Conservation (phyloP, 768 basidiomycete species). For the Sistotremastrum suecicum region DNA sequence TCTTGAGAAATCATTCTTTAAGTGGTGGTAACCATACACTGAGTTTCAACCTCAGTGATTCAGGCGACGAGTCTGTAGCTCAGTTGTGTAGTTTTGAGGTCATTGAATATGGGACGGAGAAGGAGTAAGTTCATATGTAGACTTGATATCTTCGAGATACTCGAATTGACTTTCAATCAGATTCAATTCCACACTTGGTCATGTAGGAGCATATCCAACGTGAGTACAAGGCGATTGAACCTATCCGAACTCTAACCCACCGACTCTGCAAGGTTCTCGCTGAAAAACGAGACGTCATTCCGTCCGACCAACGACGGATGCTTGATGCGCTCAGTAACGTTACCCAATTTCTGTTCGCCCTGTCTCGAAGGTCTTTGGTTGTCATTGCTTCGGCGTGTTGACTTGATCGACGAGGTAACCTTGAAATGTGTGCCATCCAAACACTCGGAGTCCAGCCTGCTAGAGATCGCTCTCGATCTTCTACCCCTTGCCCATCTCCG, state of each 20-base stretch:
- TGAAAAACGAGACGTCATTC: conserved; percentile 49
- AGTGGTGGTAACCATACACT: conserved; percentile 41
- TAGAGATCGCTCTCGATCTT: conserved; percentile 32
- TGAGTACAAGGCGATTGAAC: conserved; percentile 18
- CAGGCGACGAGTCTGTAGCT: conserved; percentile 33
- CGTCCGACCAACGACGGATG: conserved; percentile 78
- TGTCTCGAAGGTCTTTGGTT: conserved; percentile 68
- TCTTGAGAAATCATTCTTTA: conserved; percentile 28
- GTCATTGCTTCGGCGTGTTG: conserved; percentile 41
- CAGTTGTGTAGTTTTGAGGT: conserved; percentile 70
- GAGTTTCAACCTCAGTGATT: conserved; percentile 39
- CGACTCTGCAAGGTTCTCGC: conserved; percentile 36
- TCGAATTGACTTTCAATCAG: conserved; percentile 19
- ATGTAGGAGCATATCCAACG: conserved; percentile 66
- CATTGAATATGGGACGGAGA: conserved; percentile 51
- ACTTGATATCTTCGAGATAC: neutral
- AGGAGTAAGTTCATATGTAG: conserved; percentile 31
- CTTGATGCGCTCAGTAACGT: conserved; percentile 61
- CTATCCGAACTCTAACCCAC: neutral
- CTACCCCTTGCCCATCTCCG: conserved; percentile 50
- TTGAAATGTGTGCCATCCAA: conserved; percentile 22
- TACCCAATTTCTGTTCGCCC: conserved; percentile 60
- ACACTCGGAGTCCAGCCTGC: conserved; percentile 4
- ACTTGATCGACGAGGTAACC: conserved; percentile 43
- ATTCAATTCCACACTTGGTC: conserved; percentile 40